These are phyloP conservation scores for Pythium aphanidermatum DNA, from an alignment of 352 stramenopile species.

Conservation along the genomic window DNA sequence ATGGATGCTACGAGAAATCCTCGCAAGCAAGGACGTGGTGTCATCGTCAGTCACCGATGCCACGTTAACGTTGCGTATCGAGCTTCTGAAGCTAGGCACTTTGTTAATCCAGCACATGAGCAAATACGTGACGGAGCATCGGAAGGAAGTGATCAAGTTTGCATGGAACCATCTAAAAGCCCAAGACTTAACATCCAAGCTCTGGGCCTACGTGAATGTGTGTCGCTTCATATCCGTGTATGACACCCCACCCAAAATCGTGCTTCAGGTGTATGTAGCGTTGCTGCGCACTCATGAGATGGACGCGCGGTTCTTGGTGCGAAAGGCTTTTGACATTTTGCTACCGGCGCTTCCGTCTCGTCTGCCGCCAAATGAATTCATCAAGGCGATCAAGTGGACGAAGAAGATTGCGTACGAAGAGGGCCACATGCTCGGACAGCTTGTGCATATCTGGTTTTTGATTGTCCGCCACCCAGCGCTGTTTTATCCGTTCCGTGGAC, in stretches of 20 bases:
- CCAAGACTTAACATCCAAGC: slow-evolving; percentile 92
- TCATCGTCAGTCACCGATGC: slow-evolving; percentile 27
- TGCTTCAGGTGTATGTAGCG: slow-evolving; percentile 95
- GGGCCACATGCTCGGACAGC: slow-evolving; percentile 91
- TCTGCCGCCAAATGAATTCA: slow-evolving; percentile 90
- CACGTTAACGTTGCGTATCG: slow-evolving; percentile 80
- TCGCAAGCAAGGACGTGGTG: slow-evolving; percentile 68
- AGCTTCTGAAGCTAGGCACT: slow-evolving; percentile 93
- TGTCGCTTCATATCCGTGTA: slow-evolving; percentile 96
- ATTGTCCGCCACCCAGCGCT: slow-evolving; percentile 93
- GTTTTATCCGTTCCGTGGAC: slow-evolving; percentile 89
- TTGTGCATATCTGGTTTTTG: slow-evolving; percentile 97
- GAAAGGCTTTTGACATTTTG: slow-evolving; percentile 93
- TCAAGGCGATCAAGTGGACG: slow-evolving; percentile 96
- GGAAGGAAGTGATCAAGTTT: slow-evolving; percentile 99
- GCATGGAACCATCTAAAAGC: slow-evolving; percentile 96
- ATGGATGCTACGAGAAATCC: slow-evolving; percentile 86
- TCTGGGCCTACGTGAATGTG: slow-evolving; percentile 97
- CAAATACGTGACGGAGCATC: slow-evolving; percentile 88
- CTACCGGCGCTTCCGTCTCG: slow-evolving; percentile 89
- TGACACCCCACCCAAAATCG: slow-evolving; percentile 95
- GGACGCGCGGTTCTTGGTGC: slow-evolving; percentile 93
- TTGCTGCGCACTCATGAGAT: slow-evolving; percentile 93
- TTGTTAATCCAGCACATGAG: slow-evolving; percentile 95
- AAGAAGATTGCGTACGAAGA: slow-evolving; percentile 98